phyloP scores from a whole-genome alignment of 176 grass and related monocot genomes.

The Musa itinerans region DNA sequence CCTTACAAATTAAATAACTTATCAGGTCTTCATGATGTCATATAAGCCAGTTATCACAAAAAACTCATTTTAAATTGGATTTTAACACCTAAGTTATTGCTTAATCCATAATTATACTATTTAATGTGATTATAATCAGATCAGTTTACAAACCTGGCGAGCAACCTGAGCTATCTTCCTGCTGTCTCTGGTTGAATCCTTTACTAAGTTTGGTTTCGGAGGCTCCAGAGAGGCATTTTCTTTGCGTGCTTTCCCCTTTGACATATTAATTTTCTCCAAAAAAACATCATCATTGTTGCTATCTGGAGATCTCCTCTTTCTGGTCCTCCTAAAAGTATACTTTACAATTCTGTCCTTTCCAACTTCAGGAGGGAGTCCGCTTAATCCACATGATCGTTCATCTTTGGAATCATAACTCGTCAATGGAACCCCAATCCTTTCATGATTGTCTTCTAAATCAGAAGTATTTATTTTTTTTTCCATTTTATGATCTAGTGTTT shows the following conservation, averaged over 20 bases:
- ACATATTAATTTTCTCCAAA: slow-evolving; percentile 1
- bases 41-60: too few relatives aligned
- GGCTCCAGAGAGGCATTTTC: not conserved
- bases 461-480: not conserved
- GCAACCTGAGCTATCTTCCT: slow-evolving; percentile 17
- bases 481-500: not conserved
- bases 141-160: slow-evolving; percentile 11
- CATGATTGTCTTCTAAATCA: not conserved
- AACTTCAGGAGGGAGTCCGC: not conserved
- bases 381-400: not conserved
- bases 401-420: not conserved
- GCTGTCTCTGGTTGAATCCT: slow-evolving; percentile 7
- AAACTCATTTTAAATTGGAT: not conserved
- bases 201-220: not conserved
- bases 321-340: slow-evolving; percentile 14
- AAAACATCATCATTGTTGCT: not conserved
- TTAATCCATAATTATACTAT: too few relatives aligned
- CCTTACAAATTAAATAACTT: too few relatives aligned
- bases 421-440: not conserved
- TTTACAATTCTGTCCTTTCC: slow-evolving; percentile 11
- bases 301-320: slow-evolving; percentile 6
- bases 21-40: too few relatives aligned
- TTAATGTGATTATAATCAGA: not conserved
- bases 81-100: not conserved
- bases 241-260: not conserved